Percentiles rank a stretch among this genome's conserved stretches.
These are phyloP conservation scores for Yamadazyma endophytica DNA, from an alignment of 805 yeast species.

Conservation along the genomic window DNA sequence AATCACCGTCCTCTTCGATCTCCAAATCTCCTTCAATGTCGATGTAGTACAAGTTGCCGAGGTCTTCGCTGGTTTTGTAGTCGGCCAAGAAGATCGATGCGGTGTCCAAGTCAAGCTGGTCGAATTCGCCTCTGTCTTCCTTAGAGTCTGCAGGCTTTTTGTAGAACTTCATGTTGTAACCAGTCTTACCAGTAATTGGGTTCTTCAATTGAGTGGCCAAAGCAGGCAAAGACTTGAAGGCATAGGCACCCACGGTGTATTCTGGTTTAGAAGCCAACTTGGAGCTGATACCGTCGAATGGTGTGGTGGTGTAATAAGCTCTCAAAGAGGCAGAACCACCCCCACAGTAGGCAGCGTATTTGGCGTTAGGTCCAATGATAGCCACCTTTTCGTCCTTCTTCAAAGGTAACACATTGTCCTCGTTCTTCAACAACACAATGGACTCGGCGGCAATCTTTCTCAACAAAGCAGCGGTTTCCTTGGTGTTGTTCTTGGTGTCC, in stretches of 20 bases:
- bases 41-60: slow-evolving; percentile 32
- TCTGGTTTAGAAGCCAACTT: slow-evolving; percentile 15
- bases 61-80: slow-evolving; percentile 15
- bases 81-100: slow-evolving; percentile 18
- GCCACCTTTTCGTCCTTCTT: slow-evolving; percentile 27
- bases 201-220: slow-evolving; percentile 18
- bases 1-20: slow-evolving; percentile 46
- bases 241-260: slow-evolving; percentile 29
- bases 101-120: slow-evolving; percentile 14
- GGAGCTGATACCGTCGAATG: slow-evolving; percentile 18
- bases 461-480: slow-evolving; percentile 40
- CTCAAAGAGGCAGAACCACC: slow-evolving; percentile 30
- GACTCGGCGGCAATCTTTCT: slow-evolving; percentile 44
- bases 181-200: slow-evolving; percentile 18
- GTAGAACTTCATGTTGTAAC: slow-evolving; percentile 20
- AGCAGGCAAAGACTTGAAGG: slow-evolving; percentile 26
- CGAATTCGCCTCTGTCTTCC: slow-evolving; percentile 14
- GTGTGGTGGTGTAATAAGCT: slow-evolving; percentile 25
- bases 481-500: slow-evolving; percentile 34
- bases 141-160: slow-evolving; percentile 13
- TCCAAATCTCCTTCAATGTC: slow-evolving; percentile 39
- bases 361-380: slow-evolving; percentile 32
- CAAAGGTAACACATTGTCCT: slow-evolving; percentile 22
- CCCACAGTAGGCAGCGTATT: slow-evolving; percentile 26
- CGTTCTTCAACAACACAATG: slow-evolving; percentile 27